Evolutionary conservation across 2,329 filamentous ascomycete genomes (phyloP).

Genomic region (Scorias spongiosa): DNA sequence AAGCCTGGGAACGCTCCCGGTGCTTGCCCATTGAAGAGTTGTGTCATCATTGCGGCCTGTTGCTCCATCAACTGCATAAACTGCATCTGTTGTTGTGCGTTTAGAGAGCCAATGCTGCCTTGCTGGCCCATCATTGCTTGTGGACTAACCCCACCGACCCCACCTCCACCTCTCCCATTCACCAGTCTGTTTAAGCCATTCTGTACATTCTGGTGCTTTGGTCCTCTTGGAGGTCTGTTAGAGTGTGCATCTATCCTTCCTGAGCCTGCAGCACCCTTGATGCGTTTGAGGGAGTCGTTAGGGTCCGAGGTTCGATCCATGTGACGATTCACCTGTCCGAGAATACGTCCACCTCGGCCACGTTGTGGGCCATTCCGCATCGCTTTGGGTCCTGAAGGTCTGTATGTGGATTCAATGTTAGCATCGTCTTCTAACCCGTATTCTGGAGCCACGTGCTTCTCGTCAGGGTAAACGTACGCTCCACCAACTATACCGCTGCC

Average conservation of each 20-base stretch:
- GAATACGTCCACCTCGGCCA: slow-evolving; percentile 61
- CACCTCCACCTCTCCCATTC: slow-evolving; percentile 12
- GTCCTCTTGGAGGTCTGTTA: slow-evolving; percentile 55
- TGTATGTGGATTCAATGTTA: slow-evolving; percentile 22
- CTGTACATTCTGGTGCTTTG: slow-evolving; percentile 35
- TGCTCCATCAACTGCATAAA: slow-evolving; percentile 46
- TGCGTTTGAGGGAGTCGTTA: slow-evolving; percentile 53
- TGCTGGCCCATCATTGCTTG: slow-evolving; percentile 32
- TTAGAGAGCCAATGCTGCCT: slow-evolving; percentile 31
- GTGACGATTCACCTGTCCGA: slow-evolving; percentile 57
- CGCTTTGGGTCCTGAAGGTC: slow-evolving; percentile 85
- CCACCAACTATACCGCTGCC: slow-evolving; percentile 21
- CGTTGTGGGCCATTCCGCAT: slow-evolving; percentile 61
- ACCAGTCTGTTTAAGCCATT: slow-evolving; percentile 26
- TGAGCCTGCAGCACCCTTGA: slow-evolving; percentile 47
- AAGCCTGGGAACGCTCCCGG: slow-evolving; percentile 8
- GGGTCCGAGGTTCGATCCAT: slow-evolving; percentile 65
- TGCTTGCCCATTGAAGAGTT: slow-evolving; percentile 31
- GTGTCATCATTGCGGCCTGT: slow-evolving; percentile 73
- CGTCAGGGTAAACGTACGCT: slow-evolving; percentile 23
- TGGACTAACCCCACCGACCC: slow-evolving; percentile 5
- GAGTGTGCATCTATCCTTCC: slow-evolving; percentile 69
- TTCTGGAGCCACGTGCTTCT: background rate
- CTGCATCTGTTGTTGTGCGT: slow-evolving; percentile 55
- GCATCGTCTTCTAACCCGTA: background rate